phyloP scores from a whole-genome alignment of 148 eudicot genomes.

The Fallopia convolvulus region DNA sequence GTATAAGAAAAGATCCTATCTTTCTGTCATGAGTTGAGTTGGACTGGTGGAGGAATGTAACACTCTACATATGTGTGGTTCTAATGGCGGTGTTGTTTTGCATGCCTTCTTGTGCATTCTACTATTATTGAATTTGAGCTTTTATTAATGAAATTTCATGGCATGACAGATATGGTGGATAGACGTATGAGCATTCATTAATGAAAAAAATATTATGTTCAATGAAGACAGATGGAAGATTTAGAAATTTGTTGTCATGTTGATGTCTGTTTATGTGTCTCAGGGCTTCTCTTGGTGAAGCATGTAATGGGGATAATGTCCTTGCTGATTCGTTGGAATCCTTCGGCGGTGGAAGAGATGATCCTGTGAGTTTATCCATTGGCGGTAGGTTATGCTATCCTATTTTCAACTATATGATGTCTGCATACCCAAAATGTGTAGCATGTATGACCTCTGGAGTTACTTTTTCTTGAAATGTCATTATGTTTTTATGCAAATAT shows the following conservation, averaged over 20 bases:
- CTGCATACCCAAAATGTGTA: slow-evolving; percentile 1
- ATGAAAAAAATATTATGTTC: neutral
- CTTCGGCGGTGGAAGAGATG: slow-evolving; percentile 87
- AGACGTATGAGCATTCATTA: neutral
- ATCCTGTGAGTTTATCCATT: slow-evolving; percentile 83
- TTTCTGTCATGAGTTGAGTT: neutral
- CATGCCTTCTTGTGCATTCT: neutral
- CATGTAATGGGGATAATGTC: slow-evolving; percentile 56
- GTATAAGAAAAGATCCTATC: neutral
- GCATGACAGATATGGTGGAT: neutral
- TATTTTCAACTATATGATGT: neutral
- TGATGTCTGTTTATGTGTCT: slow-evolving; percentile 9
- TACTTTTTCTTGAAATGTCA: neutral
- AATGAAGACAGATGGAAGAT: neutral
- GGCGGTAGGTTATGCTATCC: slow-evolving; percentile 52
- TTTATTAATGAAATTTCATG: neutral
- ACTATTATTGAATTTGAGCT: neutral
- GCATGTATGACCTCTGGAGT: neutral
- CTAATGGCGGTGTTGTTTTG: neutral
- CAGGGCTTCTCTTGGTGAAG: slow-evolving; percentile 79
- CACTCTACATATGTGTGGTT: neutral
- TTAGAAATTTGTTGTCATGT: neutral
- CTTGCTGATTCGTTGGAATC: slow-evolving; percentile 83
- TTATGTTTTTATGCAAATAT: neutral
- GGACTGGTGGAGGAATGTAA: neutral